Conservation (phyloP, 1,284 basidiomycete genomes). For the Pisolithus thermaeus region DNA sequence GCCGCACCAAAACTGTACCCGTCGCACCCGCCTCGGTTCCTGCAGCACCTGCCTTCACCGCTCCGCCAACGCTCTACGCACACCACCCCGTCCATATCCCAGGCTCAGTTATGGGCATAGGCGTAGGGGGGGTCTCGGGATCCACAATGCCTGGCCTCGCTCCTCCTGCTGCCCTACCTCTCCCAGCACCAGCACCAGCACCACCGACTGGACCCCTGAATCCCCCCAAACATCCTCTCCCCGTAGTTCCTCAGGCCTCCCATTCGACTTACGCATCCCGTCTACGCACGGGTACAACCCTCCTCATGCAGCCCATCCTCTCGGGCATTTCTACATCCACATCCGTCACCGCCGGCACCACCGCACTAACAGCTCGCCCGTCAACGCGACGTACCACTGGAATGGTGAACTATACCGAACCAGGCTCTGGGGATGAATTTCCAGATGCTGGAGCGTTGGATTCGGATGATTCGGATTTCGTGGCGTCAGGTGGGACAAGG, state of each 20-base stretch:
- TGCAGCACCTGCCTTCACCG: slow-evolving; percentile 1
- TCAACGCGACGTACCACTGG: slow-evolving; percentile 51
- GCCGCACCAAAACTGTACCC: slow-evolving; percentile 30
- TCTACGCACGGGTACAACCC: slow-evolving; percentile 87
- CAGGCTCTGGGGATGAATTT: slow-evolving; percentile 76
- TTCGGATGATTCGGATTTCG: slow-evolving; percentile 67
- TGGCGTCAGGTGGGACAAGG: slow-evolving; percentile 46
- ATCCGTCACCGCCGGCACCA: slow-evolving; percentile 14
- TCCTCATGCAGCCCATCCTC: slow-evolving; percentile 87
- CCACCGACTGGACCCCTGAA: slow-evolving; percentile 28
- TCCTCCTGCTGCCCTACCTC: not conserved
- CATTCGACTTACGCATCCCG: slow-evolving; percentile 86
- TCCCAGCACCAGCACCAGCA: slow-evolving; percentile 5
- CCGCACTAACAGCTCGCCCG: slow-evolving; percentile 32
- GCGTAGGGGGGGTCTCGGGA: too few relatives aligned
- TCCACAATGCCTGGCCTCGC: not conserved
- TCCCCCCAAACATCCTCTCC: slow-evolving; percentile 48
- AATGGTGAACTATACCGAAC: slow-evolving; percentile 84
- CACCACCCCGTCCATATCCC: too few relatives aligned
- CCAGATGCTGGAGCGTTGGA: slow-evolving; percentile 74
- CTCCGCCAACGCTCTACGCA: not conserved
- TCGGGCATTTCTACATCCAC: too few relatives aligned
- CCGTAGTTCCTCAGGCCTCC: slow-evolving; percentile 64
- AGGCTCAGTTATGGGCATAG: too few relatives aligned
- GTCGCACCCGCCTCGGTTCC: slow-evolving; percentile 21